A percentile compares a stretch with the other conserved stretches of the same genome.
phyloP scores from a whole-genome alignment of 78 protist species.

The Guillardia theta region DNA sequence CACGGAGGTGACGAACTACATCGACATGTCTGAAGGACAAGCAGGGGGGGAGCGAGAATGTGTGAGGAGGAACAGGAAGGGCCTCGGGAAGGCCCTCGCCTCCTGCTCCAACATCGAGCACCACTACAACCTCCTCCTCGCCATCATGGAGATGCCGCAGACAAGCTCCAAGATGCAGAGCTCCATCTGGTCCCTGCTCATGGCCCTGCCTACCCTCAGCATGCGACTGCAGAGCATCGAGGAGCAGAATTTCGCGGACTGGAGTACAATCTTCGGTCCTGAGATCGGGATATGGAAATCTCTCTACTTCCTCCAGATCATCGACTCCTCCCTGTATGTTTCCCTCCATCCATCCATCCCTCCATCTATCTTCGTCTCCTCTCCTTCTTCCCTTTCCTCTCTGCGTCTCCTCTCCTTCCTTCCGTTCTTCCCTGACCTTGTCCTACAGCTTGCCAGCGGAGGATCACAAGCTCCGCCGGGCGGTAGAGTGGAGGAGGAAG shows the following conservation, averaged over 20 bases:
- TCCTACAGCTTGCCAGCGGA: background rate
- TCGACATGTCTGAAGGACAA: too few species aligned
- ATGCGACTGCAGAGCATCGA: background rate
- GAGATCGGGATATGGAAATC: background rate
- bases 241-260: background rate
- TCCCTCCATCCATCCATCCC: too few species aligned
- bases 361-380: background rate
- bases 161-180: background rate
- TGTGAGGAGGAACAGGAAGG: too few species aligned
- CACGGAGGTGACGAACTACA: too few species aligned
- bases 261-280: background rate
- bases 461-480: background rate
- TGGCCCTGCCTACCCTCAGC: background rate
- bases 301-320: conserved; percentile 15
- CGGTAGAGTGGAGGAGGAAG: background rate
- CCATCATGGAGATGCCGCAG: background rate
- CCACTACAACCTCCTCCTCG: background rate
- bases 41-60: too few species aligned
- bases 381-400: background rate
- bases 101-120: too few species aligned
- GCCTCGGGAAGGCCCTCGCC: too few species aligned
- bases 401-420: background rate
- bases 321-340: background rate
- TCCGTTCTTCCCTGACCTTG: background rate
- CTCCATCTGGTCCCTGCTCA: background rate